Conservation (phyloP, 352 stramenopile genomes). For the Phytophthora boehmeriae region DNA sequence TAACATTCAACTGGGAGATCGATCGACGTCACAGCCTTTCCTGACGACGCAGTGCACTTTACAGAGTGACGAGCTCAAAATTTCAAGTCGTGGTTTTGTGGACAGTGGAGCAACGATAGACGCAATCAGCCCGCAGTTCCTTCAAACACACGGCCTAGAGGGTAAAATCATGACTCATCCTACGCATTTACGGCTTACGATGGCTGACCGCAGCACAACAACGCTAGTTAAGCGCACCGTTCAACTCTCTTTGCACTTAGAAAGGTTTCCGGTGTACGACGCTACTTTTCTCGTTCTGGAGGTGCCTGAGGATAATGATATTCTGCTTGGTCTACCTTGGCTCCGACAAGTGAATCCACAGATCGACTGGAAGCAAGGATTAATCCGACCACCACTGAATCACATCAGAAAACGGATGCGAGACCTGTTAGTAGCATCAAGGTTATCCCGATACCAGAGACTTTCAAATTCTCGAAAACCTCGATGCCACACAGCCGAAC, state of each 20-base stretch:
- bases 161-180: not conserved
- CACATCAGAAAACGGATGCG: no score
- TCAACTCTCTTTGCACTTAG: not conserved
- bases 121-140: slow-evolving; percentile 4
- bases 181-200: not conserved
- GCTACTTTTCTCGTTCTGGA: slow-evolving; percentile 7
- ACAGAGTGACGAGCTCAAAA: no score
- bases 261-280: not conserved
- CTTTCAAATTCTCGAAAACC: no score
- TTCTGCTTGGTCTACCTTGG: slow-evolving; percentile 13
- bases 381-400: not conserved
- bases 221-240: not conserved
- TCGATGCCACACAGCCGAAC: no score
- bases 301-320: slow-evolving; percentile 1
- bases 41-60: not conserved
- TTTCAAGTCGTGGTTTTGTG: slow-evolving; percentile 7
- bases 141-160: not conserved
- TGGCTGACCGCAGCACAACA: not conserved
- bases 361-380: slow-evolving; percentile 4
- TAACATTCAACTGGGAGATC: not conserved
- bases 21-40: not conserved
- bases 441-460: no score
- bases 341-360: not conserved
- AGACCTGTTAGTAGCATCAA: no score
- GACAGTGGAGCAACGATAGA: slow-evolving; percentile 17